Percentiles rank a stretch among this genome's conserved stretches.
Conservation (phyloP, 805 yeast genomes). For the Helenozyma baotianmanensis region DNA sequence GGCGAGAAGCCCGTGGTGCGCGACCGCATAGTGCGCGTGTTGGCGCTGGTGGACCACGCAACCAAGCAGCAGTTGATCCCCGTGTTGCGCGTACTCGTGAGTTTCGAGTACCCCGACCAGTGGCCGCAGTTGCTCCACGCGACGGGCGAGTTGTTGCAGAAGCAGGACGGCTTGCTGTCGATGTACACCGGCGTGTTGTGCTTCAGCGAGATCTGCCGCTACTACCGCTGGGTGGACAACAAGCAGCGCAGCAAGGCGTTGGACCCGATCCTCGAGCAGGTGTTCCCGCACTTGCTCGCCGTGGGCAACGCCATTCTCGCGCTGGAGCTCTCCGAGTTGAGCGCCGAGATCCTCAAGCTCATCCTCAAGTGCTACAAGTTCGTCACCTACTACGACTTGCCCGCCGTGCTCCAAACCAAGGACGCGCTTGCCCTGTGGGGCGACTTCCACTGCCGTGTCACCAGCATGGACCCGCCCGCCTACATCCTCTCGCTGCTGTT, state of each 20-base stretch:
- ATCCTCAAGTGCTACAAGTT: slow-evolving; percentile 75
- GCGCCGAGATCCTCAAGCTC: slow-evolving; percentile 71
- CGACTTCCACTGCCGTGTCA: slow-evolving; percentile 64
- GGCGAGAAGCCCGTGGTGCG: slow-evolving; percentile 75
- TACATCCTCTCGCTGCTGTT: slow-evolving; percentile 48
- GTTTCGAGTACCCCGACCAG: slow-evolving; percentile 29
- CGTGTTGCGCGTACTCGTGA: slow-evolving; percentile 36
- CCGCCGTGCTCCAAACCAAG: slow-evolving; percentile 52
- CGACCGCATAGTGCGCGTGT: slow-evolving; percentile 61
- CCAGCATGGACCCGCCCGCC: slow-evolving; percentile 55
- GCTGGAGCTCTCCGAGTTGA: slow-evolving; percentile 25
- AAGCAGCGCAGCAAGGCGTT: slow-evolving; percentile 27
- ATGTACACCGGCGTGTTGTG: slow-evolving; percentile 67
- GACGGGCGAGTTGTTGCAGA: slow-evolving; percentile 30
- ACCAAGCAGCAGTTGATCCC: slow-evolving; percentile 38
- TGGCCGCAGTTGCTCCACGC: slow-evolving; percentile 34
- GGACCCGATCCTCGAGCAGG: slow-evolving; percentile 45
- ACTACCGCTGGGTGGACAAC: slow-evolving; percentile 68
- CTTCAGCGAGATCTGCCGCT: slow-evolving; percentile 63
- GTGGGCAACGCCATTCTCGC: slow-evolving; percentile 53
- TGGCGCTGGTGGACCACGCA: slow-evolving; percentile 37
- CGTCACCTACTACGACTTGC: slow-evolving; percentile 68
- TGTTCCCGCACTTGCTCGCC: slow-evolving; percentile 61
- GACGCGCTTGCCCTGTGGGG: slow-evolving; percentile 63
- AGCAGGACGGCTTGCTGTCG: slow-evolving; percentile 21